Conservation (phyloP, 805 yeast genomes). For the Candida palmyrensis region DNA sequence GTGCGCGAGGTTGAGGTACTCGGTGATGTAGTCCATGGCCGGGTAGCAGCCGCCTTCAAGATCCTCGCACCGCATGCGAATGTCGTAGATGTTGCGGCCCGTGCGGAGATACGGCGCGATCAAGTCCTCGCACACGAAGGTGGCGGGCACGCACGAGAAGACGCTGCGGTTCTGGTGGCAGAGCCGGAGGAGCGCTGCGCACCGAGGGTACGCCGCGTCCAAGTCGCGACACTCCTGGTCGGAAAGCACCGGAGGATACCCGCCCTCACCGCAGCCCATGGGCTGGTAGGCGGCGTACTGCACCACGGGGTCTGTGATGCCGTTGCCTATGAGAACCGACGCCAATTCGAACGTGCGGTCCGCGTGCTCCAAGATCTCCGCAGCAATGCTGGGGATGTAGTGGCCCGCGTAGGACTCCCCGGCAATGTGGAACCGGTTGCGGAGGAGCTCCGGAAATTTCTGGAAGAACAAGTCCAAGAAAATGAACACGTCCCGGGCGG, state of each 20-base stretch:
- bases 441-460: slow-evolving; percentile 66
- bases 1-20: slow-evolving; percentile 46
- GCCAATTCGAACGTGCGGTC: slow-evolving; percentile 39
- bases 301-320: slow-evolving; percentile 39
- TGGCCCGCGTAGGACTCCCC: slow-evolving; percentile 96
- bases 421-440: slow-evolving; percentile 72
- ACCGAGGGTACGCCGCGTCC: slow-evolving; percentile 30
- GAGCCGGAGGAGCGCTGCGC: slow-evolving; percentile 23
- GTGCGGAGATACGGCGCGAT: slow-evolving; percentile 35
- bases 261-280: slow-evolving; percentile 45
- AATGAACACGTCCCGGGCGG: slow-evolving; percentile 82
- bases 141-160: slow-evolving; percentile 37
- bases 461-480: slow-evolving; percentile 81
- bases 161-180: slow-evolving; percentile 29
- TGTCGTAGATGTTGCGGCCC: slow-evolving; percentile 62
- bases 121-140: slow-evolving; percentile 25
- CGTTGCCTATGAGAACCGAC: slow-evolving; percentile 42
- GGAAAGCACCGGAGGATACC: slow-evolving; percentile 30
- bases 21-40: slow-evolving; percentile 44
- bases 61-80: slow-evolving; percentile 46
- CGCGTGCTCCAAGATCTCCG: slow-evolving; percentile 67
- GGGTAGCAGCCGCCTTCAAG: slow-evolving; percentile 51
- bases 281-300: slow-evolving; percentile 37
- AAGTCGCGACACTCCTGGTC: slow-evolving; percentile 26
- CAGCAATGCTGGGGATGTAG: slow-evolving; percentile 85